These are phyloP conservation scores for Penicillium sp. DNA, from an alignment of 2,329 filamentous ascomycete genomes.

Conservation along the genomic window DNA sequence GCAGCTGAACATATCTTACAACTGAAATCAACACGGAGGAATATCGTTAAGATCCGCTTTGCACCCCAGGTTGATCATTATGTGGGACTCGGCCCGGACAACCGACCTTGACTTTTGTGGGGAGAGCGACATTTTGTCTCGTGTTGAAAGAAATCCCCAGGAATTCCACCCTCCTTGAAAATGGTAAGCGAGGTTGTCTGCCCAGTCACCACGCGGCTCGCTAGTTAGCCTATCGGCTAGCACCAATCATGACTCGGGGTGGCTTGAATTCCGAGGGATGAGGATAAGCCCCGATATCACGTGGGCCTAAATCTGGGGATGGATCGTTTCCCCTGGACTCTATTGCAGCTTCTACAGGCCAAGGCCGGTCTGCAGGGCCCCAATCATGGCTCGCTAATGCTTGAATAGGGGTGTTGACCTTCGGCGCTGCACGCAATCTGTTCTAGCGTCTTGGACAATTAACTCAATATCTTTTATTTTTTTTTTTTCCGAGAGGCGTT, in stretches of 20 bases:
- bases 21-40: constrained; percentile 4
- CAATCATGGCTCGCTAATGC: neutral
- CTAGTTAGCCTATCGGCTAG: neutral
- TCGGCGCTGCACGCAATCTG: neutral
- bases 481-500: neutral
- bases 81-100: constrained; percentile 10
- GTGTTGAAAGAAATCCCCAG: neutral
- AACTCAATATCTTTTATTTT: neutral
- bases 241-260: neutral
- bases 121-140: neutral
- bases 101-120: constrained; percentile 2
- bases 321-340: neutral
- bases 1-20: neutral
- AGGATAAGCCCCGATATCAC: neutral
- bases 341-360: neutral
- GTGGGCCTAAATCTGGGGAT: neutral
- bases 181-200: neutral
- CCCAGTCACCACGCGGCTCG: neutral
- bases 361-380: neutral
- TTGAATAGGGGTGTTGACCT: neutral
- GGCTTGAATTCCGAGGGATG: neutral
- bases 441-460: neutral
- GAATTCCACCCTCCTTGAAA: neutral
- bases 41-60: neutral
- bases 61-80: neutral